Percentiles rank a stretch among this genome's conserved stretches.
Evolutionary conservation across 768 basidiomycete genomes (phyloP).

Genomic region (Boletus tylopilopsis): DNA sequence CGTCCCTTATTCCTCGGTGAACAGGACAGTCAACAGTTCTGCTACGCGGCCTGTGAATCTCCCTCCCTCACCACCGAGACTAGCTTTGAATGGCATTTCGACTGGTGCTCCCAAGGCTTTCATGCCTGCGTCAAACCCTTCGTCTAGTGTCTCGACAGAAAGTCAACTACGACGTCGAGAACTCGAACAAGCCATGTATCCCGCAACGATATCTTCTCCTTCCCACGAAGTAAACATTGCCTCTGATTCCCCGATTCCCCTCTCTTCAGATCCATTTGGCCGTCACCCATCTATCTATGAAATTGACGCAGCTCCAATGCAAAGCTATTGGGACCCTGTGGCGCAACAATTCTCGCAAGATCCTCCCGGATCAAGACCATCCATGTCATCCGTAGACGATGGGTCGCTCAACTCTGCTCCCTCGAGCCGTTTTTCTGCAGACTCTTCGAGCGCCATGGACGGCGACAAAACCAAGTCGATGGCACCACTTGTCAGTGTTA

Average conservation of each 20-base stretch:
- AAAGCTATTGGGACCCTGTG: constrained; percentile 44
- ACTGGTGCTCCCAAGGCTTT: constrained; percentile 55
- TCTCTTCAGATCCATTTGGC: constrained; percentile 83
- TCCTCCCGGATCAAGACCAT: constrained; percentile 21
- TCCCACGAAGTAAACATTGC: constrained; percentile 20
- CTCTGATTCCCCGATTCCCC: constrained; percentile 61
- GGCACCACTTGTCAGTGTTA: constrained; percentile 66
- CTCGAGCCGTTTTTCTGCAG: constrained; percentile 73
- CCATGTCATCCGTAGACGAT: constrained; percentile 24
- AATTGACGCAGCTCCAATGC: constrained; percentile 26
- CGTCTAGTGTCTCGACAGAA: constrained; percentile 37
- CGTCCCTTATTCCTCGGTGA: constrained; percentile 39
- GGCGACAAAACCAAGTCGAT: constrained; percentile 29
- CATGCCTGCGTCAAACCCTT: constrained; percentile 19
- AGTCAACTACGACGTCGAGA: constrained; percentile 49
- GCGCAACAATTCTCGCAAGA: constrained; percentile 21
- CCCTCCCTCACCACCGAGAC: constrained; percentile 54
- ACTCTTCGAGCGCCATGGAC: constrained; percentile 47
- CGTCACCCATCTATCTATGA: constrained; percentile 56
- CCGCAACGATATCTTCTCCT: constrained; percentile 33
- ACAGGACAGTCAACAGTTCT: constrained; percentile 16
- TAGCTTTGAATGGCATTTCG: constrained; percentile 68
- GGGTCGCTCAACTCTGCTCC: constrained; percentile 23
- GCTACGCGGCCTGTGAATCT: constrained; percentile 21
- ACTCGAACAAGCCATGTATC: constrained; percentile 48